Base-by-base conservation (phyloP, 371 early-diverging fungal species). In the Mortierella polycephala region DNA sequence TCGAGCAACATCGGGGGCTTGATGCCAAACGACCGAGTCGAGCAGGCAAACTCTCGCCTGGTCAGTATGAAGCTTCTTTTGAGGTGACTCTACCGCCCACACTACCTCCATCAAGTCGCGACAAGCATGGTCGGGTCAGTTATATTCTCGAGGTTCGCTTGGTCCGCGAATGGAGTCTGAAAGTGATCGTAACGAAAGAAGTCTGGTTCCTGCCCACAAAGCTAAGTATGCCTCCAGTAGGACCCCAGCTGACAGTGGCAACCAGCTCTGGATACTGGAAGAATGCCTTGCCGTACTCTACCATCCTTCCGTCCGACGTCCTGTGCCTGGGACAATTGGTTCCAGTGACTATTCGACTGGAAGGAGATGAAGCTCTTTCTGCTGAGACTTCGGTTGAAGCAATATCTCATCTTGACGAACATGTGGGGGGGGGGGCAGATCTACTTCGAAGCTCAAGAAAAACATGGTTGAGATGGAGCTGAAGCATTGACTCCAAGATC, bases 191-290 rank as follows among this genome's bases (percentile, higher is more conserved):
- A 16, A 30, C 30, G 20, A 56, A 64, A 49, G 41, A 39, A n/a
- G 64, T 70, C 20, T 70, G 70, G 70, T 70, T 62, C 55, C 18
- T 44, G 14, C 16, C 63, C 5, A 70, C 70, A 5, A 37, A 14
- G 2, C 39, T 64, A 4, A 52, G 58, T 1, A 21, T 40, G 9
- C 46, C 46, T 7, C 5, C 49, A 5, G 0, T 42, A 10, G 16
- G 23, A 8, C 52, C 47, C 5, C 40, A 49, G 7, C 18, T 18
- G 42, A 45, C 64, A 5, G 10, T 59, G 12, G 44, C 60, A 0
- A 55, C 46, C 18, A 64, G 58, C 16, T 9, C 37, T 41, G 71
- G 60, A 0, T 12, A 51, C 40, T 71, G 71, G 71, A 63, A 53
- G 45, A 40, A 64, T 20, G 21, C 44, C 5, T 45, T 71, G 8